Percentiles rank a stretch among this genome's conserved stretches.
Conservation (phyloP, 1,284 basidiomycete genomes). For the Malassezia sp. region DNA sequence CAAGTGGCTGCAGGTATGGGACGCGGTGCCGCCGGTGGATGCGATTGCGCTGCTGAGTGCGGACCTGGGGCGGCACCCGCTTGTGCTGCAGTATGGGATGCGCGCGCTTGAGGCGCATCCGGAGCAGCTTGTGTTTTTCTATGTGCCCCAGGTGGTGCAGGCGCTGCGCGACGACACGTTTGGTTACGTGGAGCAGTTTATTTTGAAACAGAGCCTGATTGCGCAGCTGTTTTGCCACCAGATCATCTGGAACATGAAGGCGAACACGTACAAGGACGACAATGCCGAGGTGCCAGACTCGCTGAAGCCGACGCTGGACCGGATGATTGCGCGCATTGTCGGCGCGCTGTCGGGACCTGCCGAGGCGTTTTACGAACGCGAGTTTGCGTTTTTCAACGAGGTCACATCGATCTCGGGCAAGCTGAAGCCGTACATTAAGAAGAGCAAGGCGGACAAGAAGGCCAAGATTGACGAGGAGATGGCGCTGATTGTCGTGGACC, state of each 20-base stretch:
- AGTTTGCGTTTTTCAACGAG: slow-evolving; percentile 91
- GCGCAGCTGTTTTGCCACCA: slow-evolving; percentile 98
- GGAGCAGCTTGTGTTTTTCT: slow-evolving; percentile 93
- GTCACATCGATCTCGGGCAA: slow-evolving; percentile 97
- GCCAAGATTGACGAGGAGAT: slow-evolving; percentile 99
- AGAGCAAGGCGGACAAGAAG: slow-evolving; percentile 94
- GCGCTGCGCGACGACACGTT: slow-evolving; percentile 69
- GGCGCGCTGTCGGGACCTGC: slow-evolving; percentile 79
- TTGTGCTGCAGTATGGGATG: slow-evolving; percentile 91
- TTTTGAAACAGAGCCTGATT: slow-evolving; percentile 93
- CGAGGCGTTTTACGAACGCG: slow-evolving; percentile 78
- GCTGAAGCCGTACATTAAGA: slow-evolving; percentile 92
- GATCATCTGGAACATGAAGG: slow-evolving; percentile 99
- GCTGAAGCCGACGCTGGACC: slow-evolving; percentile 87
- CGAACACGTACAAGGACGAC: slow-evolving; percentile 90
- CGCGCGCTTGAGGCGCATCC: slow-evolving; percentile 88
- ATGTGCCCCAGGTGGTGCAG: slow-evolving; percentile 96
- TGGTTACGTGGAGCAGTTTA: slow-evolving; percentile 83
- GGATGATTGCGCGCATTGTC: slow-evolving; percentile 72
- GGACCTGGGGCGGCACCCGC: slow-evolving; percentile 55
- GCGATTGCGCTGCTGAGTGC: slow-evolving; percentile 39
- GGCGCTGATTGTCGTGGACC: slow-evolving; percentile 82
- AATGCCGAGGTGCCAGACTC: slow-evolving; percentile 62
- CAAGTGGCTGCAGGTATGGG: slow-evolving; percentile 77
- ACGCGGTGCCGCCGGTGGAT: slow-evolving; percentile 68